Evolutionary conservation across 768 basidiomycete species (phyloP).

Genomic region (Asterophora lycoperdoides): DNA sequence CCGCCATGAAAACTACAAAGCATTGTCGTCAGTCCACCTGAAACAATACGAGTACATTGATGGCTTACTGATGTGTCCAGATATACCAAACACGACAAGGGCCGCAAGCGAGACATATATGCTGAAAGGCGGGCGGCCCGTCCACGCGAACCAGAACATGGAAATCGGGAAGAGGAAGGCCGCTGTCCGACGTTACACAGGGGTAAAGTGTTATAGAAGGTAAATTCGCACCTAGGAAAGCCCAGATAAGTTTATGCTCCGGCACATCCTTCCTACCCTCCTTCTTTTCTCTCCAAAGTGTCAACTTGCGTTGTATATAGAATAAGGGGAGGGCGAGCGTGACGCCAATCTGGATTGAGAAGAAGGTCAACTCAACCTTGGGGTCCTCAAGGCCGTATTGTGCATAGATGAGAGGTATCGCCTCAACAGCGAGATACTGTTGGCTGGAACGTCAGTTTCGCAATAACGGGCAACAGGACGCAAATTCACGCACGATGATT

Average conservation of each 20-base stretch:
- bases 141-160: conserved; percentile 24
- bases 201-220: neutral
- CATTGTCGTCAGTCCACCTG: neutral
- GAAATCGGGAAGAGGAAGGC: conserved; percentile 20
- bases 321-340: conserved; percentile 19
- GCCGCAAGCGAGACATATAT: conserved; percentile 19
- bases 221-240: conserved; percentile 11
- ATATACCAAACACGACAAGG: conserved; percentile 17
- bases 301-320: conserved; percentile 17
- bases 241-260: conserved; percentile 21
- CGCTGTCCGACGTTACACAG: conserved; percentile 4
- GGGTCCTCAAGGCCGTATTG: conserved; percentile 16
- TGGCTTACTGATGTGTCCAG: conserved; percentile 19
- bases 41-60: neutral
- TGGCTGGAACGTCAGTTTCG: too few relatives aligned
- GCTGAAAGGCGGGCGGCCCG: conserved; percentile 14
- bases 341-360: conserved; percentile 15
- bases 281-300: conserved; percentile 16
- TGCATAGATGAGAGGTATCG: conserved; percentile 18
- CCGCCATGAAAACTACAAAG: conserved; percentile 16
- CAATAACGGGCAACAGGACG: too few relatives aligned
- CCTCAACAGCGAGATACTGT: conserved; percentile 21
- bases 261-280: conserved; percentile 17
- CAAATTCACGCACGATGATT: conserved; percentile 13
- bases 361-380: conserved; percentile 14